Percentiles rank a stretch among this genome's conserved stretches.
Conservation (phyloP, 1,284 basidiomycete species). For the Chalciporus sp. region DNA sequence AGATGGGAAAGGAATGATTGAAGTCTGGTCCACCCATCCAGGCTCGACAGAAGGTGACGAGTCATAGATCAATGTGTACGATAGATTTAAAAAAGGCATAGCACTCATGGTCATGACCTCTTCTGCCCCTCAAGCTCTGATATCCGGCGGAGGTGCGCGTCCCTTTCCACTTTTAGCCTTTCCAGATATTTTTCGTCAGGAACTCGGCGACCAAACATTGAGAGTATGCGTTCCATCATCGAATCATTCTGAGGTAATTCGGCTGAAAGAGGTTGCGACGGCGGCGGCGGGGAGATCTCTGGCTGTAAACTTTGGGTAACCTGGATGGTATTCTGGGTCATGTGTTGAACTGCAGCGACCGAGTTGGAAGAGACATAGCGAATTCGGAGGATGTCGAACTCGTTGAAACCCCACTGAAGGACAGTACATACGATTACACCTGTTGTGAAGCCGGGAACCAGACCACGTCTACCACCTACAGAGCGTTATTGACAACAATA, state of each 20-base stretch:
- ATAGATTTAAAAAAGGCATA: slow-evolving; percentile 2
- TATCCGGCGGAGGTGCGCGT: slow-evolving; percentile 54
- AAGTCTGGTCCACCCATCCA: slow-evolving; percentile 49
- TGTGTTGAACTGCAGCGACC: background rate
- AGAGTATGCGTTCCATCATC: slow-evolving; percentile 40
- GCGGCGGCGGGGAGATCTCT: slow-evolving; percentile 1
- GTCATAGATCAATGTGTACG: slow-evolving; percentile 2
- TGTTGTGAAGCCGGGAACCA: slow-evolving; percentile 56
- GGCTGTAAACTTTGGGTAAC: background rate
- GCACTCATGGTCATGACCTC: slow-evolving; percentile 16
- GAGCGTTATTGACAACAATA: background rate
- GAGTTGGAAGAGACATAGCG: slow-evolving; percentile 47
- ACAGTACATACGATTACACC: slow-evolving; percentile 55
- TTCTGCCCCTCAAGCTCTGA: slow-evolving; percentile 54
- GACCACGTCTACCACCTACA: slow-evolving; percentile 44
- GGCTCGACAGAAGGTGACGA: slow-evolving; percentile 8
- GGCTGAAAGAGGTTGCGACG: slow-evolving; percentile 8
- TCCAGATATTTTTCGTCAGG: slow-evolving; percentile 67
- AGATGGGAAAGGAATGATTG: slow-evolving; percentile 60
- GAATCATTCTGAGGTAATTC: slow-evolving; percentile 14
- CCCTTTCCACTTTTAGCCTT: slow-evolving; percentile 54
- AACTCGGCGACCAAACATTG: slow-evolving; percentile 50
- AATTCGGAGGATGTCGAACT: slow-evolving; percentile 58
- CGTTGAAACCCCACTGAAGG: slow-evolving; percentile 67
- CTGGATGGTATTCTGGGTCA: background rate